A percentile compares a stretch with the other conserved stretches of the same genome.
These are phyloP conservation scores for Anethum foeniculum DNA, from an alignment of 140 eudicot species.

Conservation along the genomic window DNA sequence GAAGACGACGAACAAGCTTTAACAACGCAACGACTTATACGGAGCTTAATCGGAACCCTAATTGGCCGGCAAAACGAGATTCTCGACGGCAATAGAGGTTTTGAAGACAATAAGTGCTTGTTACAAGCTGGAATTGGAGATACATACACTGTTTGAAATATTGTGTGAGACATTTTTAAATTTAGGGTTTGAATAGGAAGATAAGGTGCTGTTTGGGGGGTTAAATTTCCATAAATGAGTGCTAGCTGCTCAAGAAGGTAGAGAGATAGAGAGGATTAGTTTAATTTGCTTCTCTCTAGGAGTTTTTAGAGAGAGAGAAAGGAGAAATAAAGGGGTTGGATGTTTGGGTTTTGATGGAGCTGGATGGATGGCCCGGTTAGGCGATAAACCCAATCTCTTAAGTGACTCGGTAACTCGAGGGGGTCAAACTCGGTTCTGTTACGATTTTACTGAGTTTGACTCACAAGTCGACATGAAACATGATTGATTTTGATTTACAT, in stretches of 20 bases:
- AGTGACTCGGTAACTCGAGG: not conserved
- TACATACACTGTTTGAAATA: constrained; percentile 50
- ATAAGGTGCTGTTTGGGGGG: not conserved
- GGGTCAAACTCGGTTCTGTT: not conserved
- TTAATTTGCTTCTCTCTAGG: not conserved
- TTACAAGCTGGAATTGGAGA: constrained; percentile 45
- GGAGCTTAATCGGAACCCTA: constrained; percentile 21
- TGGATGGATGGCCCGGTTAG: constrained; percentile 8
- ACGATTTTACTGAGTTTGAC: not conserved
- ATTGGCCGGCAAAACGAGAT: constrained; percentile 22
- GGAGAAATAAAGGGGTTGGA: constrained; percentile 3
- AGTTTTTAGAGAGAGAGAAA: constrained; percentile 21
- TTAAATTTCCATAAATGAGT: not conserved
- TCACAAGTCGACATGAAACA: too few species aligned
- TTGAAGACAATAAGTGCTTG: constrained; percentile 37
- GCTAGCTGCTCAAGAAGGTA: not conserved
- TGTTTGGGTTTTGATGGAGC: constrained; percentile 31
- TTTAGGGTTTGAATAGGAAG: not conserved
- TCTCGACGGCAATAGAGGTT: constrained; percentile 16
- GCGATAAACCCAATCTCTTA: constrained; percentile 29
- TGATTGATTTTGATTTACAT: too few species aligned
- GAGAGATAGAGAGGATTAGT: not conserved
- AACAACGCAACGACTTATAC: constrained; percentile 22
- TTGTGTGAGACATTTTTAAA: constrained; percentile 54
- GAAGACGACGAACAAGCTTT: constrained; percentile 43